Base-by-base conservation (phyloP, 495 filamentous ascomycete species). In the Penicillium cataractarum region DNA sequence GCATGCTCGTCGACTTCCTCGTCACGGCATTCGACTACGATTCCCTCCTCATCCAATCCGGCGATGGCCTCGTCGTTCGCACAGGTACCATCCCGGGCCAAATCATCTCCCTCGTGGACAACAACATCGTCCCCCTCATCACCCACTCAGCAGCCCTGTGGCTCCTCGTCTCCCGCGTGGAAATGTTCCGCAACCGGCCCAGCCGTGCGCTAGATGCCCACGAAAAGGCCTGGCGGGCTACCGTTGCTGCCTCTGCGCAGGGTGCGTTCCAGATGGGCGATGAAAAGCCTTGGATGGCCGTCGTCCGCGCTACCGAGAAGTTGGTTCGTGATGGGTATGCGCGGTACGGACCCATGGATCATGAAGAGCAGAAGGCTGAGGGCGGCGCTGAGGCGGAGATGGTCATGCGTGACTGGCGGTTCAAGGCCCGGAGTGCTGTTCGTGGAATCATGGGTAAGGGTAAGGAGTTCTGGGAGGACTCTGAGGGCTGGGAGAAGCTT, bases 171-270 rank as follows among this genome's bases (percentile, higher is more conserved):
- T 83, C 87, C 0, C 84, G 86, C 19, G 80, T 96, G n/a, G 83
- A 88, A 19, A 75, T 89, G 12, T 96, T 89, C 84, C 82, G 85
- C 17, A 72, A 84, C 8, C 86, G 86, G 29, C 92, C 89, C 4
- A 74, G 75, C 0, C 86, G 87, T 26, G 90, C 93, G 3, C 77
- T 99, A 1, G 90, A 90, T 26, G 90, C 90, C 0, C 85, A 93
- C 2, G 95, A 98, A 79, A 92, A 91, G 71, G 92, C 91, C 2
- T 98, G 93, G 92, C 84, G 95, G 0, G 86, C 79, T n/a, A 73
- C 76, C 3, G 67, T 89, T 3, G 81, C 84, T 1, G 71, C 85
- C 33, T 84, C 82, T 48, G 78, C 72, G 9, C 78, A 79, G 63
- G 78, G 76, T 27, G 76, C 77, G 31, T 78, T 78, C 70, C 79